Percentiles rank a stretch among this genome's conserved stretches.
Evolutionary conservation across 345 rosid genomes (phyloP).

Genomic region (Pistacia vera): DNA sequence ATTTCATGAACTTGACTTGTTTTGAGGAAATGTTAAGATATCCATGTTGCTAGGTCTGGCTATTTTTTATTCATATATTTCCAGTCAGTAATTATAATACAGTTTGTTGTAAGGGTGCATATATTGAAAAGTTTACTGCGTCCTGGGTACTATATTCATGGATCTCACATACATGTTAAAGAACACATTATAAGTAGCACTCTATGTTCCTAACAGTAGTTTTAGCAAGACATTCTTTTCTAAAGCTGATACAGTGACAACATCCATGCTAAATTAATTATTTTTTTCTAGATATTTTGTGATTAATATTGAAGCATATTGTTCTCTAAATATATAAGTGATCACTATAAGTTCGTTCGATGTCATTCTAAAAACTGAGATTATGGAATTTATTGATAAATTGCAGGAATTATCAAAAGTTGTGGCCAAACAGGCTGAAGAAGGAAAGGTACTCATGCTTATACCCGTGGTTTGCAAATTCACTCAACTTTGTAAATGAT

Average conservation of each 20-base stretch:
- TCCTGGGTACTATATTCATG: not conserved
- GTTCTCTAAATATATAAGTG: conserved; percentile 2
- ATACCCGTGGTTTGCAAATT: conserved; percentile 10
- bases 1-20: no score
- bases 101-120: not conserved
- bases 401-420: conserved; percentile 80
- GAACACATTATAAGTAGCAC: not conserved
- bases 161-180: not conserved
- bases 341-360: not conserved
- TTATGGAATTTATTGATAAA: conserved; percentile 2
- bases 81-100: not conserved
- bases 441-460: conserved; percentile 71
- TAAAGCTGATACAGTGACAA: not conserved
- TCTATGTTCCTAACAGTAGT: not conserved
- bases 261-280: conserved; percentile 12
- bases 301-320: not conserved
- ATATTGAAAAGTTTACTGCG: not conserved
- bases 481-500: conserved; percentile 5
- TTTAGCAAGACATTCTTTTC: not conserved
- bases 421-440: conserved; percentile 92
- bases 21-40: no score
- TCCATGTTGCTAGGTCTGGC: no score
- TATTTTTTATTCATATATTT: not conserved
- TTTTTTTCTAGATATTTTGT: conserved; percentile 2
- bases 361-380: not conserved